Conservation (phyloP, 1,284 basidiomycete species). For the Ustilago curta region DNA sequence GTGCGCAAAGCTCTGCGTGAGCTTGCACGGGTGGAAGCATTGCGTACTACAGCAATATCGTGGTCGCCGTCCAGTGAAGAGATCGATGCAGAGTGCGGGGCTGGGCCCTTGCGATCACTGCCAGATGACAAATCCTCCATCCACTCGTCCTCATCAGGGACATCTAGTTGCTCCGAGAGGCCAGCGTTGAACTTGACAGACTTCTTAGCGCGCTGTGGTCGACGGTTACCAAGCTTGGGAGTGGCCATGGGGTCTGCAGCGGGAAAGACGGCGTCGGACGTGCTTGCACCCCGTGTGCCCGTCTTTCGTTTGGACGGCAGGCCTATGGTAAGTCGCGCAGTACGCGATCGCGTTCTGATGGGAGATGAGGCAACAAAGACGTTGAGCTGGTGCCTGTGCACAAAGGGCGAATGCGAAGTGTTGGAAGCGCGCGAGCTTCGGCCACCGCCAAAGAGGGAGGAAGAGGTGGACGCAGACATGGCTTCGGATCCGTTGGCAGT, state of each 20-base stretch:
- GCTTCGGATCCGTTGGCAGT: constrained; percentile 31
- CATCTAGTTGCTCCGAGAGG: not conserved
- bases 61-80: not conserved
- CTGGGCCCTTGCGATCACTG: constrained; percentile 20
- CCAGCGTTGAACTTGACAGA: constrained; percentile 28
- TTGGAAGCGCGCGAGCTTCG: constrained; percentile 45
- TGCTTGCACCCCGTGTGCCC: constrained; percentile 10
- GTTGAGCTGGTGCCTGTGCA: constrained; percentile 28
- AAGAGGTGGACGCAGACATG: constrained; percentile 40
- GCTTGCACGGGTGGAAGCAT: not conserved
- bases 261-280: constrained; percentile 21
- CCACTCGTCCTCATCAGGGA: constrained; percentile 37
- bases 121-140: constrained; percentile 36
- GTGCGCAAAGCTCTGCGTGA: constrained; percentile 11
- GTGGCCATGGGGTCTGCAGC: constrained; percentile 33
- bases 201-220: constrained; percentile 27
- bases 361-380: constrained; percentile 55
- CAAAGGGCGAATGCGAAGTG: constrained; percentile 29
- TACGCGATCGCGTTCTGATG: constrained; percentile 42
- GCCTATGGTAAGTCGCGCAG: constrained; percentile 26
- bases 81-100: constrained; percentile 5
- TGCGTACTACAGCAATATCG: not conserved
- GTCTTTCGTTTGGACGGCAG: constrained; percentile 24
- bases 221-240: constrained; percentile 28
- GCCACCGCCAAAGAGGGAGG: constrained; percentile 43